phyloP scores from a whole-genome alignment of 1,139 yeast species.

The Spathaspora sp. region DNA sequence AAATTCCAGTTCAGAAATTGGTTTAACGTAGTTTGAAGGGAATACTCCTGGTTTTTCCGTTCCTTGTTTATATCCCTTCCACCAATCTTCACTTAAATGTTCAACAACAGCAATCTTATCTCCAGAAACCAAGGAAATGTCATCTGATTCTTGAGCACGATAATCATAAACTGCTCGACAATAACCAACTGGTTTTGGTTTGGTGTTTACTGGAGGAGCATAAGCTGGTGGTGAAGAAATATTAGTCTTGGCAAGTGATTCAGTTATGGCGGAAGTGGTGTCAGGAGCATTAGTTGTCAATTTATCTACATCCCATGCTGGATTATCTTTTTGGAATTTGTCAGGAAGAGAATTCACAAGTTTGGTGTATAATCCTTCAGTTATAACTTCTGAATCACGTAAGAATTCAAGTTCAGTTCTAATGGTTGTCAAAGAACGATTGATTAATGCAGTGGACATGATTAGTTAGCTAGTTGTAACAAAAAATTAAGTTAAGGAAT shows the following conservation, averaged over 20 bases:
- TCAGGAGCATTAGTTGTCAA: slow-evolving; percentile 16
- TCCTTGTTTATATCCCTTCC: slow-evolving; percentile 64
- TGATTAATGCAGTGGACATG: slow-evolving; percentile 63
- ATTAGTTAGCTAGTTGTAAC: neutral
- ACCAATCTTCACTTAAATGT: slow-evolving; percentile 85
- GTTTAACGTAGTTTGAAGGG: slow-evolving; percentile 81
- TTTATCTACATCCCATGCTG: slow-evolving; percentile 50
- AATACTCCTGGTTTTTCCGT: slow-evolving; percentile 73
- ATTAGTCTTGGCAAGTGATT: slow-evolving; percentile 23
- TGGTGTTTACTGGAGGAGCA: slow-evolving; percentile 21
- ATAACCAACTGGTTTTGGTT: slow-evolving; percentile 34
- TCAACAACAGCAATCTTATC: slow-evolving; percentile 70
- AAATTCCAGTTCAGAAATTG: slow-evolving; percentile 39
- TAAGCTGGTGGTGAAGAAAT: slow-evolving; percentile 16
- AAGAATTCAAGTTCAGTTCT: slow-evolving; percentile 82
- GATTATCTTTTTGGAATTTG: slow-evolving; percentile 54
- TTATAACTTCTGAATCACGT: slow-evolving; percentile 72
- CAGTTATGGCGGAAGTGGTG: slow-evolving; percentile 15
- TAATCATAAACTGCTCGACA: slow-evolving; percentile 74
- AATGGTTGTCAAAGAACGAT: slow-evolving; percentile 74
- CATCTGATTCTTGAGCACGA: slow-evolving; percentile 65
- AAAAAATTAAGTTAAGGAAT: neutral
- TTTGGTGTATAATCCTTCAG: slow-evolving; percentile 54
- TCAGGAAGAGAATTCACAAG: slow-evolving; percentile 56
- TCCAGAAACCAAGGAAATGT: slow-evolving; percentile 62